These are phyloP conservation scores for Lycium barbarum DNA, from an alignment of 257 asterid species.

Conservation along the genomic window DNA sequence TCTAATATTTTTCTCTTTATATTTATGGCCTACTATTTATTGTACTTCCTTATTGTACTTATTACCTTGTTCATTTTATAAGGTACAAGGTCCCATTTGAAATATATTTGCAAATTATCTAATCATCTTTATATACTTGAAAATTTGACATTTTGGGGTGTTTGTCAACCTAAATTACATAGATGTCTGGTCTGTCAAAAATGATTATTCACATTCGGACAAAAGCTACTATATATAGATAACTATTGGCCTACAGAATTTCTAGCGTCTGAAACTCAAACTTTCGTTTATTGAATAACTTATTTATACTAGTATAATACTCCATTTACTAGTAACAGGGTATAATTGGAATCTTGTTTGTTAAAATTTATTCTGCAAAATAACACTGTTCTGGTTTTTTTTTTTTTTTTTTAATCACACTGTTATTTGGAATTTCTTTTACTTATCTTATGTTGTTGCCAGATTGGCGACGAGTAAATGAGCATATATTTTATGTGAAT, in stretches of 20 bases:
- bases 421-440: not conserved
- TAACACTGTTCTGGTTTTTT: too few relatives aligned
- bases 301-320: too few relatives aligned
- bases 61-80: not conserved
- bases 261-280: not conserved
- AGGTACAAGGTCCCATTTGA: not conserved
- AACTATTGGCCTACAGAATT: not conserved
- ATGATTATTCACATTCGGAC: not conserved
- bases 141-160: not conserved
- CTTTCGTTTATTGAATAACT: not conserved
- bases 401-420: too few relatives aligned
- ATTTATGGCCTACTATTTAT: not conserved
- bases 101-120: not conserved
- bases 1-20: not conserved
- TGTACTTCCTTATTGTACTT: not conserved
- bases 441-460: not conserved
- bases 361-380: too few relatives aligned
- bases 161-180: not conserved
- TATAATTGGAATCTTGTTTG: too few relatives aligned
- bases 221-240: not conserved
- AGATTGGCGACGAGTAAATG: not conserved
- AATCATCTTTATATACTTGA: not conserved
- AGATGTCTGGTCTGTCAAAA: not conserved
- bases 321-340: too few relatives aligned
- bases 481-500: not conserved